These are phyloP conservation scores for Phytophthora nicotianae DNA, from an alignment of 352 stramenopile genomes.

Conservation along the genomic window DNA sequence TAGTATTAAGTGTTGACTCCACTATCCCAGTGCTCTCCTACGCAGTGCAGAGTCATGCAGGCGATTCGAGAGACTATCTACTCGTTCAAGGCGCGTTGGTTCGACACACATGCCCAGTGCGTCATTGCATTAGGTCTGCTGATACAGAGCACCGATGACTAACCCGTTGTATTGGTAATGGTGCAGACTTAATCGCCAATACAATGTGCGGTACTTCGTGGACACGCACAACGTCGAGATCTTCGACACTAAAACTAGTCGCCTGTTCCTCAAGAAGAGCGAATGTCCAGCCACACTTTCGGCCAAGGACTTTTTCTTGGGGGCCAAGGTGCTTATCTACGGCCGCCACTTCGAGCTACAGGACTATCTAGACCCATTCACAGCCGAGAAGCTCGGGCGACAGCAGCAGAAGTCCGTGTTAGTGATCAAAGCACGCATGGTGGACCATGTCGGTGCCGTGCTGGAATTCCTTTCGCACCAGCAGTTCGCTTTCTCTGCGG, in stretches of 20 bases:
- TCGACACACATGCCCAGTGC: conserved; percentile 79
- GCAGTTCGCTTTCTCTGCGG: conserved; percentile 71
- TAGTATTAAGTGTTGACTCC: too few relatives aligned
- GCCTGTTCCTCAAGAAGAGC: conserved; percentile 92
- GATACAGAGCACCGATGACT: not conserved
- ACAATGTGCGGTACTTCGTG: conserved; percentile 81
- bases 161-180: conserved; percentile 2
- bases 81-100: conserved; percentile 84
- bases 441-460: conserved; percentile 54
- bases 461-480: conserved; percentile 65
- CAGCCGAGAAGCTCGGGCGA: conserved; percentile 63
- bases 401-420: conserved; percentile 77
- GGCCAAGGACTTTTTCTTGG: conserved; percentile 83
- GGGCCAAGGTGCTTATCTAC: conserved; percentile 83
- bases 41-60: conserved; percentile 46
- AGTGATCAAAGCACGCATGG: conserved; percentile 61
- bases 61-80: conserved; percentile 75
- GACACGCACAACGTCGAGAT: conserved; percentile 88
- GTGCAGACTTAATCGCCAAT: conserved; percentile 76
- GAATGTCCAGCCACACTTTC: conserved; percentile 73
- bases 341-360: conserved; percentile 83
- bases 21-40: too few relatives aligned
- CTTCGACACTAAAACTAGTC: conserved; percentile 87
- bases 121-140: conserved; percentile 5
- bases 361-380: conserved; percentile 86